Percentiles rank a stretch among this genome's conserved stretches.
Conservation (phyloP, 2,329 filamentous ascomycete genomes). For the Colletotrichum phormii region DNA sequence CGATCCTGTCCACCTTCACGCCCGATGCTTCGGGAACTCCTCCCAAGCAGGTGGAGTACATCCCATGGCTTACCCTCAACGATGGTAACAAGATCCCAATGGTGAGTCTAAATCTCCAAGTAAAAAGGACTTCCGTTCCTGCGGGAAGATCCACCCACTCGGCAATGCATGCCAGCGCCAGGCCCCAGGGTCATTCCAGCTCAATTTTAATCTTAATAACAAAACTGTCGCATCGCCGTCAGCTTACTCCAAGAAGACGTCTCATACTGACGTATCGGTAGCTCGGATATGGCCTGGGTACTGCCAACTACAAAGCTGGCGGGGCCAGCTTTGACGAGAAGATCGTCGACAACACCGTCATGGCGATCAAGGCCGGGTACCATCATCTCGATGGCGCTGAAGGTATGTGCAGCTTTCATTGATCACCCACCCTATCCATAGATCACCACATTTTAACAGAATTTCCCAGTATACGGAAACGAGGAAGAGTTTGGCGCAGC, state of each 20-base stretch:
- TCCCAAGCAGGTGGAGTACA: slow-evolving; percentile 54
- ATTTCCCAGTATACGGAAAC: slow-evolving; percentile 67
- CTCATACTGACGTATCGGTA: slow-evolving; percentile 44
- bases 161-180: slow-evolving; percentile 6
- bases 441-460: slow-evolving; percentile 28
- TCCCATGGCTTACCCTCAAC: slow-evolving; percentile 76
- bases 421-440: not conserved
- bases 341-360: slow-evolving; percentile 61
- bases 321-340: slow-evolving; percentile 66
- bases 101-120: slow-evolving; percentile 52
- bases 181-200: not conserved
- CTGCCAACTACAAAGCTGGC: slow-evolving; percentile 70
- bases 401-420: slow-evolving; percentile 53
- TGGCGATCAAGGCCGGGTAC: slow-evolving; percentile 77
- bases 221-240: not conserved
- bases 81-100: slow-evolving; percentile 80
- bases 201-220: not conserved
- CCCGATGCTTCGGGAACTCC: slow-evolving; percentile 52
- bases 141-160: not conserved
- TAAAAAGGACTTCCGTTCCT: not conserved
- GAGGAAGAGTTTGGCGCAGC: slow-evolving; percentile 78
- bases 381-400: slow-evolving; percentile 82
- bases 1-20: slow-evolving; percentile 51
- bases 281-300: slow-evolving; percentile 80
- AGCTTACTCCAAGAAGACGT: not conserved